Evolutionary conservation across 768 basidiomycete species (phyloP), one percentile per base, ranked within the genome.

Genomic region (Piloderma croceum): DNA sequence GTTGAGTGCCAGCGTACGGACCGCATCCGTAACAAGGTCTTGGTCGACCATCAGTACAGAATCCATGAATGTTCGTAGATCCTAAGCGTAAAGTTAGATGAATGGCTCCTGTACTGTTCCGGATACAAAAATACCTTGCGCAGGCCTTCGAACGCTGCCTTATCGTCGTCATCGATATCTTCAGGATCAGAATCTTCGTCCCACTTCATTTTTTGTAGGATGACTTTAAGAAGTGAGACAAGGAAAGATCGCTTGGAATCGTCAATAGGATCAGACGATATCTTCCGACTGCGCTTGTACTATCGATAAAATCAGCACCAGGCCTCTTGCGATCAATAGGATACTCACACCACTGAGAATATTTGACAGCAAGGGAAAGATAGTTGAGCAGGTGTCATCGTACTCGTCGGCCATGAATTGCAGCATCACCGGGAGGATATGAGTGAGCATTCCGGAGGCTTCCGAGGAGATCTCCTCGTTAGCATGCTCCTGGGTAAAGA

Each of bases 161-260:
- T 71, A 46, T 91, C 89, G 33, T 97, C 94, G 38, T 92, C 90
- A 41, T 97, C 94, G 32, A 79, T 73, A 51, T 94, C 90, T 19
- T 81, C 78, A 34, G 75, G 81, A 57, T 82, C 84, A 17, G 81
- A 81, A 42, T 77, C 82, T 62, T 72, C 79, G 35, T 83, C 83
- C 90, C 92, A 99, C 55, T 87, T 90, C 76, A 97, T 74, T 64
- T 97, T 96, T 39, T 75, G 69, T 32, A 98, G 64, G 19, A 90
- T 74, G 33, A 91, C 83, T 50, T 82, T 69, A 3, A 98, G 69
- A 4, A 96, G 65, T 2, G 82, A 81, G 3, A 69, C 67, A 20
- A 99, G 72, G 69, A 98, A 97, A 5, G 79, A 67, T 17, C 81
- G 76, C 58, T 81, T 81, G 25, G 73, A 61, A 17, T 80, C 74